These are phyloP conservation scores for Acarospora socialis DNA, from an alignment of 2,329 filamentous ascomycete genomes.

Conservation along the genomic window DNA sequence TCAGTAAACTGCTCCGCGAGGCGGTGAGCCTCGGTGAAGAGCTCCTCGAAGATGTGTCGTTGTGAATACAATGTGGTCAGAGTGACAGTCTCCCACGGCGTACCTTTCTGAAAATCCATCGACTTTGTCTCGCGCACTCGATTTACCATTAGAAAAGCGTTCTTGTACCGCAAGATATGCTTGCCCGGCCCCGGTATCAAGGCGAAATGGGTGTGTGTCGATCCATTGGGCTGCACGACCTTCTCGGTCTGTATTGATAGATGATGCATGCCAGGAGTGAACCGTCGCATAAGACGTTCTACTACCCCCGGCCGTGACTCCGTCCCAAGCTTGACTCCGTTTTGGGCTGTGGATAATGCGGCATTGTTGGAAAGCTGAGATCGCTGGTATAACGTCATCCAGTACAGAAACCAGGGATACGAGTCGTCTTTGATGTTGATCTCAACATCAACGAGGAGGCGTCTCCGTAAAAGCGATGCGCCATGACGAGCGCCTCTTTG, in stretches of 20 bases:
- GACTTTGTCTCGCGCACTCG: conserved; percentile 74
- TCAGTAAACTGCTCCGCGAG: conserved; percentile 69
- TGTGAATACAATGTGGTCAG: conserved; percentile 84
- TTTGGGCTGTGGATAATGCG: conserved; percentile 38
- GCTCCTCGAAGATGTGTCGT: conserved; percentile 74
- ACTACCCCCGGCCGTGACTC: conserved; percentile 29
- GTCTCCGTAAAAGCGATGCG: conserved; percentile 61
- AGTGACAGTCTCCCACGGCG: conserved; percentile 87
- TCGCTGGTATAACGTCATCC: conserved; percentile 75
- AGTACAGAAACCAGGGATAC: conserved; percentile 86
- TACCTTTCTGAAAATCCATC: conserved; percentile 63
- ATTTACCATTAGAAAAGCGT: conserved; percentile 76
- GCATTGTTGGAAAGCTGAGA: conserved; percentile 34
- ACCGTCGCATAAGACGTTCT: conserved; percentile 39
- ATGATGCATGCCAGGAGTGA: conserved; percentile 48
- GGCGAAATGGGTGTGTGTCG: conserved; percentile 65
- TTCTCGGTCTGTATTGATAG: conserved; percentile 51
- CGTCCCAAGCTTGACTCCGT: conserved; percentile 37
- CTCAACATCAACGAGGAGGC: conserved; percentile 87
- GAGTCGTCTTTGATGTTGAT: conserved; percentile 89
- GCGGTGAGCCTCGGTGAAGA: conserved; percentile 75
- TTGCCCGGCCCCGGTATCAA: conserved; percentile 82
- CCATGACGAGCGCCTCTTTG: conserved; percentile 62
- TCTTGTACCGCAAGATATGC: conserved; percentile 74
- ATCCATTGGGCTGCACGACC: conserved; percentile 48